Evolutionary conservation across 495 filamentous ascomycete species (phyloP).

Genomic region (Parathielavia appendiculata): DNA sequence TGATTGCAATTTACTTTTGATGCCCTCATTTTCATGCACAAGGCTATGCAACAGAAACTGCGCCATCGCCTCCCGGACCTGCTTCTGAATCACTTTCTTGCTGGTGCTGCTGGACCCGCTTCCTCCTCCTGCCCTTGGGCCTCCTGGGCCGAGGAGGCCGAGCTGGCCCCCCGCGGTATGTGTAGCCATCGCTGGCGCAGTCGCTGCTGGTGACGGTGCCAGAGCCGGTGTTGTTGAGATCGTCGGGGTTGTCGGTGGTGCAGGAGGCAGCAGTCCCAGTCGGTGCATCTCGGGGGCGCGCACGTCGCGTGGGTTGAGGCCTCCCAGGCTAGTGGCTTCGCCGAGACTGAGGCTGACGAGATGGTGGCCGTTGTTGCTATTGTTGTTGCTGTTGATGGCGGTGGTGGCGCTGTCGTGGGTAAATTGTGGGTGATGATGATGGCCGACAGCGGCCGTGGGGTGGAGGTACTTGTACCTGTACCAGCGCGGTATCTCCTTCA

Average conservation of each 20-base stretch:
- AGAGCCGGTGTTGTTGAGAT: background rate
- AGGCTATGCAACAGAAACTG: background rate
- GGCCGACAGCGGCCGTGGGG: too few species aligned
- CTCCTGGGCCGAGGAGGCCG: too few species aligned
- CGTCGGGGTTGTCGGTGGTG: too few species aligned
- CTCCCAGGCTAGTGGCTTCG: background rate
- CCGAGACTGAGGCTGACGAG: background rate
- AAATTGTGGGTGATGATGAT: too few species aligned
- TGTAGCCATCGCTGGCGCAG: too few species aligned
- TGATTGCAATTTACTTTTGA: background rate
- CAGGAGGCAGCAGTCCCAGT: background rate
- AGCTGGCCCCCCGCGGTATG: too few species aligned
- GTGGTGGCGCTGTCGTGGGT: too few species aligned
- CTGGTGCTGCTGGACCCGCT: background rate
- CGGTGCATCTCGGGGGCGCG: background rate
- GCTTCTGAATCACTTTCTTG: background rate
- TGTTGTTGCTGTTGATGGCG: background rate
- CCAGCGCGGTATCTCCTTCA: conserved; percentile 36
- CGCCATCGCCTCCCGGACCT: conserved; percentile 2
- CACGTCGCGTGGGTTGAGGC: background rate
- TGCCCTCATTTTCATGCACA: background rate
- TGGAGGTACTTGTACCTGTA: conserved; percentile 9
- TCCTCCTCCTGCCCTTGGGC: background rate
- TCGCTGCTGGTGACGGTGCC: background rate
- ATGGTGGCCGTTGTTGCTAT: background rate